Base-by-base conservation (phyloP, 2,329 filamentous ascomycete genomes). In the Colletotrichum graminicola region DNA sequence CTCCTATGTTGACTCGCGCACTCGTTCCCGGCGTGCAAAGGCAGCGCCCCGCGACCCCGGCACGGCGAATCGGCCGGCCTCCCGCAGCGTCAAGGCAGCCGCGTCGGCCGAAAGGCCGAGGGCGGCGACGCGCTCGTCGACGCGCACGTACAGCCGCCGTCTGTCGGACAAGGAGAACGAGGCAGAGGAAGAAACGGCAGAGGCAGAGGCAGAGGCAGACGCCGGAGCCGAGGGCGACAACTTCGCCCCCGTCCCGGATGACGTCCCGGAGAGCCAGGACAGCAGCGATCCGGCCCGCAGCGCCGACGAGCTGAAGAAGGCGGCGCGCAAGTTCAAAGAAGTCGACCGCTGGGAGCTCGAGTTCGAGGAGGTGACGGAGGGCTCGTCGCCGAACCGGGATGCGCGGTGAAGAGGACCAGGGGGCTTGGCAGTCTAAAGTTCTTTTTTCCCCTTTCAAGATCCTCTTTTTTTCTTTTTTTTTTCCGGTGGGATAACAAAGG, bases 341-440 rank as follows among this genome's bases (percentile, higher is more conserved):
- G 91, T 93, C 51, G 91, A 93, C 78, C 83, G 86, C 80, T 93
- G 90, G 90, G 85, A 91, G 80, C 80, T 93, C 72, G 89, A 90
- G 62, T 93, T 88, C 79, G 91, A 93, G 81, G 89, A 90, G 75
- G 85, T 90, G 60, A 85, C 85, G 29, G 85, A 87, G 78, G 85
- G 84, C 72, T 87, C 85, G 69, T 89, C 88, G 26, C 87, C 88
- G 1, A 63, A 63, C 18, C 79, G 80, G 47, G 83, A 84, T 74
- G 87, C 84, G 52, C 82, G 87, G 68, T 90, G 75, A 81, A 11
- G 16, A 23, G 61, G 55, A 39, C 41, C 41, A 2, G n/a, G 14
- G 21, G 10, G 36, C n/a, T n/a, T 49, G 18, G 43, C 43, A n/a
- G 43, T 45, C 21, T 29, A 23, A 47, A 23, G n/a, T 72, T 73